A percentile compares a stretch with the other conserved stretches of the same genome.
These are phyloP conservation scores for Lunularia cruciata DNA, from an alignment of 225 moss, liverwort and hornwort genomes.

Conservation along the genomic window DNA sequence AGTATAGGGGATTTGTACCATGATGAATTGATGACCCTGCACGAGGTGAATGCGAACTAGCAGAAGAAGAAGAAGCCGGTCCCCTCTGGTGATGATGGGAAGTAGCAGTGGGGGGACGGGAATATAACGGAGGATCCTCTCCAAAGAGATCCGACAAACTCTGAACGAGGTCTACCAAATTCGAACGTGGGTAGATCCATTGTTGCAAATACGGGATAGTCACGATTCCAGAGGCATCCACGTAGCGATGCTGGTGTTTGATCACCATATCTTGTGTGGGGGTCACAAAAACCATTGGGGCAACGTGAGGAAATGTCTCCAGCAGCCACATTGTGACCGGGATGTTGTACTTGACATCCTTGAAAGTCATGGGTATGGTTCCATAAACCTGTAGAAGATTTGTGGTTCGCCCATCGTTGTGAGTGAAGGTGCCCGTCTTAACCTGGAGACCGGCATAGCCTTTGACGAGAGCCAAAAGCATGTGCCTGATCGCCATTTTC, in stretches of 20 bases:
- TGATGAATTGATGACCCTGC: constrained; percentile 58
- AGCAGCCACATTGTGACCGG: constrained; percentile 87
- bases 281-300: constrained; percentile 81
- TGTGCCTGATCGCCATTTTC: constrained; percentile 76
- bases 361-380: constrained; percentile 91
- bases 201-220: constrained; percentile 65
- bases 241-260: constrained; percentile 75
- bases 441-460: constrained; percentile 85
- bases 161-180: constrained; percentile 74
- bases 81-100: constrained; percentile 24
- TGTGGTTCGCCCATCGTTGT: constrained; percentile 75
- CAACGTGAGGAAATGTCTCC: constrained; percentile 77
- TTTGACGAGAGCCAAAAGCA: constrained; percentile 78
- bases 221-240: constrained; percentile 84
- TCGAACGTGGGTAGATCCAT: constrained; percentile 90
- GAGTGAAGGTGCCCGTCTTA: constrained; percentile 70
- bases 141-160: constrained; percentile 76
- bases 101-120: constrained; percentile 42
- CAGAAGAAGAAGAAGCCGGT: constrained; percentile 38
- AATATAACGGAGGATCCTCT: constrained; percentile 86
- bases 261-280: constrained; percentile 96
- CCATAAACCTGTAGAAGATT: constrained; percentile 83
- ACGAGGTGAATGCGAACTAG: constrained; percentile 28
- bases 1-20: constrained; percentile 75
- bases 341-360: constrained; percentile 94